Conservation (phyloP, 192 early-diverging fungal species). For the Geosiphon pyriformis region DNA sequence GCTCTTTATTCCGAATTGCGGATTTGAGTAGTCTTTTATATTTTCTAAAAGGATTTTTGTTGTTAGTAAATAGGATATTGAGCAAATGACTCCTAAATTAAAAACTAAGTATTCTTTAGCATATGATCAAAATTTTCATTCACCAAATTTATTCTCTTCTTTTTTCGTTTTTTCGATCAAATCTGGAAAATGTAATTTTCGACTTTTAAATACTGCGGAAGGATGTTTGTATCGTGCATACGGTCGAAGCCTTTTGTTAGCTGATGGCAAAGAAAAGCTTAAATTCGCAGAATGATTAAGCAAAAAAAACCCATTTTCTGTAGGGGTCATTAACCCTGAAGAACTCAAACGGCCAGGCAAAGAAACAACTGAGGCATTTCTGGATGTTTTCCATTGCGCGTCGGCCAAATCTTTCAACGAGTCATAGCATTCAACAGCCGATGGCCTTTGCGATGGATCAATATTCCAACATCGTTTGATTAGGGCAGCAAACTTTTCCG, state of each 20-base stretch:
- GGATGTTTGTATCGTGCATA: not conserved
- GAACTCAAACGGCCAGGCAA: not conserved
- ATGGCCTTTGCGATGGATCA: not conserved
- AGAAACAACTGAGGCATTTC: not conserved
- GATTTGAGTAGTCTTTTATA: not conserved
- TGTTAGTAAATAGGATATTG: too few species aligned
- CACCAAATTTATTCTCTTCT: not conserved
- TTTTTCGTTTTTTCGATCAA: not conserved
- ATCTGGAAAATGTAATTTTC: not conserved
- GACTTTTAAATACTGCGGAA: not conserved
- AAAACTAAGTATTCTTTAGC: too few species aligned
- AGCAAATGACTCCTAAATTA: too few species aligned
- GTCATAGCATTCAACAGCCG: not conserved
- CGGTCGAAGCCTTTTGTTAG: not conserved
- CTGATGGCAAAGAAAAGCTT: not conserved
- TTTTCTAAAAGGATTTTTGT: too few species aligned
- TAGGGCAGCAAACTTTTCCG: not conserved
- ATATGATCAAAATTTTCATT: not conserved
- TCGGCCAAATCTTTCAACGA: not conserved
- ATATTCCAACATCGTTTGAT: conserved; percentile 8
- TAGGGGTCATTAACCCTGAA: not conserved
- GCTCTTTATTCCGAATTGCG: not conserved
- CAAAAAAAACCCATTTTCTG: not conserved
- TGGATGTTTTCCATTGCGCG: not conserved
- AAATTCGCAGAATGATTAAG: not conserved